Base-by-base conservation (phyloP, 208 protist species). In the Trypanosoma rangeli region DNA sequence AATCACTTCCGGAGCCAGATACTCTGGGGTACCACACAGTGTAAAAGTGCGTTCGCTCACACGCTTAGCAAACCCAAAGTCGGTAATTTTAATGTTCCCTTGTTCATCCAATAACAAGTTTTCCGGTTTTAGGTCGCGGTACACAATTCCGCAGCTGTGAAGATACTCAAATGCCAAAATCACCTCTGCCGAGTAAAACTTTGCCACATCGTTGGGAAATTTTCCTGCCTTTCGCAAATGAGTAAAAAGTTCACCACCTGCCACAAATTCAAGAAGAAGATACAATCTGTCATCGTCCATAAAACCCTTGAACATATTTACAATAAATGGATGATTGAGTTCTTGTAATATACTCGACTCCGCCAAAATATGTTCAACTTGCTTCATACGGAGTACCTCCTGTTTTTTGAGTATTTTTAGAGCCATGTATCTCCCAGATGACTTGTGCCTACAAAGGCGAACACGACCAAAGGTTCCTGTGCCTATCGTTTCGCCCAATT, bases 381-480 rank as follows among this genome's bases (percentile, higher is more conserved):
- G 92, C 73, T 94, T 94, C 87, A 97, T 97, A 52, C 89, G 85
- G 55, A 96, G 59, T 22, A 96, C 77, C 69, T 96, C 89, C 66
- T 96, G 86, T 76, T 97, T 97, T 71, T 93, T 93, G 44, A 97
- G 76, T 33, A 94, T 91, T 73, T 97, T 97, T 39, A 97, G 74
- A 10, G 96, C 97, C 35, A 83, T 93, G 73, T 93, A 94, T 69
- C 89, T 80, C 13, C 77, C 73, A 20, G 84, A 83, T 46, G 77
- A 78, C 73, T 92, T 97, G 68, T 98, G 89, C 29, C 73, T 74
- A 64, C 97, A 96, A 54, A 98, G 64, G 31, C 94, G 94, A 42
- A 98, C 97, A 60, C 93, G 87, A 24, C 95, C 96, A 64, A 98
- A 98, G 61, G 97, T 97, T 26, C 97, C 97, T n/a, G 89, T 94